A percentile compares a stretch with the other conserved stretches of the same genome.
Evolutionary conservation across 495 filamentous ascomycete species (phyloP).

Genomic region (Hypoxylon intermedium): DNA sequence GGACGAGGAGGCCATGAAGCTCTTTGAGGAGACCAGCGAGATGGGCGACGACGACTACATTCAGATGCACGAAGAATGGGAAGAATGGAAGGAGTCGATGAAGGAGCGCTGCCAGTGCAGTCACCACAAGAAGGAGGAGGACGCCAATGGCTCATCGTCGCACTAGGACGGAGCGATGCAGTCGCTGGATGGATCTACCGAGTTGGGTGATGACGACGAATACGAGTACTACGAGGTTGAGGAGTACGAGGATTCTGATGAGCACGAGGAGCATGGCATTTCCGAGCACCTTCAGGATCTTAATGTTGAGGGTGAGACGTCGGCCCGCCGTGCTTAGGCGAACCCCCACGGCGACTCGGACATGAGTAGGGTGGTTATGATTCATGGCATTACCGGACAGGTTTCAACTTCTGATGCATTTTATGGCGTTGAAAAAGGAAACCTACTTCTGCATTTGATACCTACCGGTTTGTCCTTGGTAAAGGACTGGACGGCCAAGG

Average conservation of each 20-base stretch:
- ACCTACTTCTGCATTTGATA: conserved; percentile 4
- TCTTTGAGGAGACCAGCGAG: conserved; percentile 83
- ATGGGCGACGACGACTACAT: conserved; percentile 83
- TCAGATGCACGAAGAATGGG: conserved; percentile 73
- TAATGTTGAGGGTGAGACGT: neutral
- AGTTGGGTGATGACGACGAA: too few relatives aligned
- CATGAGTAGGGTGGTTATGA: too few relatives aligned
- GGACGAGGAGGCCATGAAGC: conserved; percentile 66
- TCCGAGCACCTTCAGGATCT: too few relatives aligned
- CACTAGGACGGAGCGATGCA: conserved; percentile 14
- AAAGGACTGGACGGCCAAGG: too few relatives aligned
- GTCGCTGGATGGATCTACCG: too few relatives aligned
- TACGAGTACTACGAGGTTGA: too few relatives aligned
- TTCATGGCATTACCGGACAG: too few relatives aligned
- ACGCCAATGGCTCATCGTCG: conserved; percentile 18
- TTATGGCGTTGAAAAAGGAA: conserved; percentile 9
- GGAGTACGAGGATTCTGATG: too few relatives aligned
- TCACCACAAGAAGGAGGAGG: conserved; percentile 6
- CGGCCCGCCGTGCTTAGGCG: too few relatives aligned
- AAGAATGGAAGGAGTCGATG: conserved; percentile 55
- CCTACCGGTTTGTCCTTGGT: conserved; percentile 3
- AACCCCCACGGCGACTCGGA: too few relatives aligned
- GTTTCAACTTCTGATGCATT: too few relatives aligned
- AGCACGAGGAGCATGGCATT: too few relatives aligned
- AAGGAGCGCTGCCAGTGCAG: conserved; percentile 24